Evolutionary conservation across 192 early-diverging fungal species (phyloP).

Genomic region (Coemansia sp.): DNA sequence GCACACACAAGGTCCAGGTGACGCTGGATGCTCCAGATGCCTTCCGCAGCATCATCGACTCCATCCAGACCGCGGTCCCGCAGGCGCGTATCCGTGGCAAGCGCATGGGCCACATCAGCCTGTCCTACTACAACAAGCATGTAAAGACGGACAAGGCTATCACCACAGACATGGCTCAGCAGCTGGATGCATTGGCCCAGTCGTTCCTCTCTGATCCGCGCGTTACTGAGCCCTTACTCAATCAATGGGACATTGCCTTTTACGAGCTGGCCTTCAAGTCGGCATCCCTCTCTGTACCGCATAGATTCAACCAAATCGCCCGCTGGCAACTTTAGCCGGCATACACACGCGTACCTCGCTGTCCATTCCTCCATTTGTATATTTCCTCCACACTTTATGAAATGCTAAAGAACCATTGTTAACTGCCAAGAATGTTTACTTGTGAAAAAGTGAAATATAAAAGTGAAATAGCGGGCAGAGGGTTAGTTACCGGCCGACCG

Average conservation of each 20-base stretch:
- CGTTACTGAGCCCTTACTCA: slow-evolving; percentile 9
- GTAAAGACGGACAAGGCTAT: slow-evolving; percentile 25
- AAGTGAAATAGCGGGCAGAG: neutral
- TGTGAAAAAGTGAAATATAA: neutral
- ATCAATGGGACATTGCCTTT: slow-evolving; percentile 48
- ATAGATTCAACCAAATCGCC: slow-evolving; percentile 44
- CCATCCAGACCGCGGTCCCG: slow-evolving; percentile 17
- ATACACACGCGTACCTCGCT: neutral
- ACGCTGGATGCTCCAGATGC: slow-evolving; percentile 30
- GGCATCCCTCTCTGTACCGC: slow-evolving; percentile 19
- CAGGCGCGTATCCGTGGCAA: slow-evolving; percentile 34
- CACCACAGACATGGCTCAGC: slow-evolving; percentile 12
- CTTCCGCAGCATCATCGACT: slow-evolving; percentile 28
- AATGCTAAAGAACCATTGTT: no score
- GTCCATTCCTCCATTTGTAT: neutral
- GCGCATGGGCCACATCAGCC: slow-evolving; percentile 38
- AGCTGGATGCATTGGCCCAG: slow-evolving; percentile 24
- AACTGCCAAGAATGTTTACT: no score
- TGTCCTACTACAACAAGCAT: slow-evolving; percentile 49
- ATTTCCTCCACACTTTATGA: no score
- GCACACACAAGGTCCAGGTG: slow-evolving; percentile 47
- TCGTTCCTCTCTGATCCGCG: slow-evolving; percentile 15
- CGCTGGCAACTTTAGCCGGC: slow-evolving; percentile 36
- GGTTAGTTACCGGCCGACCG: neutral
- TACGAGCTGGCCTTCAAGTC: slow-evolving; percentile 48